Base-by-base conservation (phyloP, 2,329 filamentous ascomycete genomes). In the Colletotrichum limetticola region DNA sequence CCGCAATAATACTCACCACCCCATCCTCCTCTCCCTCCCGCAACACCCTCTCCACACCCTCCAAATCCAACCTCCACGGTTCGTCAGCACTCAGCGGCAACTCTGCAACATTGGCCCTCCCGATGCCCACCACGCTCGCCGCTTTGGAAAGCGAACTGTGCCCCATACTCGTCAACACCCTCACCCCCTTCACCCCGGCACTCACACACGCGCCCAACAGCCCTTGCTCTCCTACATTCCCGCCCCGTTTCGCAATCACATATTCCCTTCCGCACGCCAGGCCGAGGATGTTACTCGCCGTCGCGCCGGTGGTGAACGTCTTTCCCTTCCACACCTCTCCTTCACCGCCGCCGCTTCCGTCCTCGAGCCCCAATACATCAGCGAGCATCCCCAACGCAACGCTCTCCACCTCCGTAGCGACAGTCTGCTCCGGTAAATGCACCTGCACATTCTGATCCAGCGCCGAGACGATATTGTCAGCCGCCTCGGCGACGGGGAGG, bases 121-220 rank as follows among this genome's bases (percentile, higher is more conserved):
- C 96, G 14, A 98, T 84, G 0, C 96, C 96, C 4, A 97, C 86
- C 1, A 98, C 85, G 52, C 93, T 92, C 0, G 95, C 95, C 12
- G 95, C 95, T 83, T 98, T 98, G 65, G 87, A 88, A 1, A 98
- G 84, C 2, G 94, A 97, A 56, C 94, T 97, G 81, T 98, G 96
- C 0, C 92, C 93, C 76, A 93, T 89, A 53, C 94, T 95, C 1
- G 94, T 95, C 72, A 98, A 85, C 8, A 98, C 86, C 79, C 95
- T 93, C 7, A 98, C 86, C 28, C 91, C 88, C 22, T 86, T 86
- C 16, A 97, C 82, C 0, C 91, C 90, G 0, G 93, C 91, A 56
- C 83, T 84, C 6, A 84, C 81, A 79, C 94, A 93, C 1, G 94
- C 93, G 37, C 86, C 86, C 26, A 93, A 80, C 3, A 98, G 78